Base-by-base conservation (phyloP, 2,329 filamentous ascomycete species). In the Ceratocystis variospora region DNA sequence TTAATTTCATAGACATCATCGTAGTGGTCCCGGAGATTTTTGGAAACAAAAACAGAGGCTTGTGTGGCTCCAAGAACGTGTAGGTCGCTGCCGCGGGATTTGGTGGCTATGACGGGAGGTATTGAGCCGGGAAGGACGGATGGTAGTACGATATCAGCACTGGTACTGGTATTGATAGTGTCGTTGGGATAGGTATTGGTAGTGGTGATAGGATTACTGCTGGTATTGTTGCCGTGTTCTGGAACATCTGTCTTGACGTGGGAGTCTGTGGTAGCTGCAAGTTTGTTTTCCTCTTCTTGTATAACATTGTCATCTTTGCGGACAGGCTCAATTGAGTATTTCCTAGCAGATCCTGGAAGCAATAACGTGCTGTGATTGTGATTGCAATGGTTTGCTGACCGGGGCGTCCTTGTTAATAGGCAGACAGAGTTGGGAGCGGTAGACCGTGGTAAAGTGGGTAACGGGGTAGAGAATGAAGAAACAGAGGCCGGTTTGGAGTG, bases 1-100 rank as follows among this genome's bases (percentile, higher is more conserved):
- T 64, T 63, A 45, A 68, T 66, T 10, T 68, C 48, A 15, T 63
- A 61, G 19, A 72, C 61, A 61, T 71, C 50, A 65, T 70, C 12
- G 65, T 70, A 55, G 65, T 70, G 61, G 66, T 69, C 7, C 31
- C 68, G 48, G 33, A 69, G 25, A 41, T 69, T 22, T 28, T 69
- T 28, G 55, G 64, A n/a, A 61, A 69, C 55, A 45, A 69, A 48
- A 8, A 50, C 41, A 53, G 67, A 68, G 61, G 25, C 67, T 10
- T 28, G 68, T 64, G 41, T 68, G 17, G 61, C 63, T 1, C 67
- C 67, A 12, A 68, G 63, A 45, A 68, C 64, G 46, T 68, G 61
- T 10, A 68, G 28, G 28, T 68, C 64, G 46, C 46, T 55, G n/a
- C 62, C 62, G 17, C 50, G 31, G 31, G 46, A 33, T 44, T 64